Percentiles rank a stretch among this genome's conserved stretches.
Evolutionary conservation across 2,329 filamentous ascomycete species (phyloP).

Genomic region (Plenodomus tracheiphilus): DNA sequence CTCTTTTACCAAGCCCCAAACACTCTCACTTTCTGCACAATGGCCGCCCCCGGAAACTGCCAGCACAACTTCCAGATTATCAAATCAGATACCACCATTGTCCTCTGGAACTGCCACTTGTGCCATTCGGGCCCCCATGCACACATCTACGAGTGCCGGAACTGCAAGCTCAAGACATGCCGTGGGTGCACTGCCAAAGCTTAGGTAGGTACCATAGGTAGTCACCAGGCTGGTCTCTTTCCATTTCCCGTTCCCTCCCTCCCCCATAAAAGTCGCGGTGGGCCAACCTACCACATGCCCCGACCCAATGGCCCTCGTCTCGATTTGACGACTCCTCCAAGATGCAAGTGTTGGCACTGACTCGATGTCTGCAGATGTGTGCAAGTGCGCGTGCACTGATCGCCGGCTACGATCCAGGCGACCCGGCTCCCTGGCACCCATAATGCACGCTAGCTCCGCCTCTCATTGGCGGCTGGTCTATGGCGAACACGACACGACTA

Average conservation of each 20-base stretch:
- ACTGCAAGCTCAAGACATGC: conserved; percentile 57
- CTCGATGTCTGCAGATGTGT: conserved; percentile 24
- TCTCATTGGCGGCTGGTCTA: conserved; percentile 15
- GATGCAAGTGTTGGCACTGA: conserved; percentile 26
- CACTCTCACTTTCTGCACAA: conserved; percentile 26
- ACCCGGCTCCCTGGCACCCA: conserved; percentile 15
- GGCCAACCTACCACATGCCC: too few species aligned
- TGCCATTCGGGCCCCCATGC: conserved; percentile 56
- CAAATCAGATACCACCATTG: conserved; percentile 56
- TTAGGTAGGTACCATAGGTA: conserved; percentile 33
- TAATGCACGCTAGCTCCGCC: conserved; percentile 13
- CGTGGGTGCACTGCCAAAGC: conserved; percentile 51
- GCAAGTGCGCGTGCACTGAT: conserved; percentile 26
- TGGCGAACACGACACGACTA: conserved; percentile 10
- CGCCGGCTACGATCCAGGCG: conserved; percentile 27
- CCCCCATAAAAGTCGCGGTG: too few species aligned
- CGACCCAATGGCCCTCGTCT: not conserved
- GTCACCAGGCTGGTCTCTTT: not conserved
- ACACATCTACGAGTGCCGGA: conserved; percentile 55
- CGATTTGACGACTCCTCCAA: not conserved
- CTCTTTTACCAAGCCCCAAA: not conserved
- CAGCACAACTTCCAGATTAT: conserved; percentile 55
- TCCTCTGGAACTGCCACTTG: conserved; percentile 57
- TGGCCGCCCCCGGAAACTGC: conserved; percentile 55
- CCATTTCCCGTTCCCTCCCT: too few species aligned